Evolutionary conservation across 2,329 filamentous ascomycete genomes (phyloP), one percentile per base, ranked within the genome.

Genomic region (Ceratocystis eucalypticola): DNA sequence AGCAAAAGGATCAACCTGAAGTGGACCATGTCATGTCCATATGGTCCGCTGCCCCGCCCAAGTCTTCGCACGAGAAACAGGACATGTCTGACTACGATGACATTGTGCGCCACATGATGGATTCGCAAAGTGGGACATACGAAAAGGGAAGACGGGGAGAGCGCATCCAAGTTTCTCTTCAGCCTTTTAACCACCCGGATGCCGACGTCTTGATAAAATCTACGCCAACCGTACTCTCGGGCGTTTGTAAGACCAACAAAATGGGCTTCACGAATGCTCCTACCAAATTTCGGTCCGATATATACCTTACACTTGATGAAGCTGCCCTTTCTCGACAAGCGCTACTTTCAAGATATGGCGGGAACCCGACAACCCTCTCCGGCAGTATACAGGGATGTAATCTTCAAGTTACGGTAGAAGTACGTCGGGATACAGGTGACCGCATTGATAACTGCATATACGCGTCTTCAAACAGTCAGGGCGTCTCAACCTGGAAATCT

Each of bases 231-330:
- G 77, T 95, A 15, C 83, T 99, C 15, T 88, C 95, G 63, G 87
- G 88, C 64, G 84, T 97, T 68, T 81, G 82, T 67, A 88, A 88
- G 74, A 96, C 92, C 0, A 88, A 82, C 71, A 94, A 94, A 74
- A 92, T 97, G 74, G 94, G 92, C 1, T 97, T 99, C 74, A 90
- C 93, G 2, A 92, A 92, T 12, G 92, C 92, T 1, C 93, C 94
- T 0, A 91, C 88, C 0, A 92, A 91, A 73, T 82, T 88, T 17
- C 82, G 95, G 71, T 96, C 91, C 10, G 95, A 99, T 74, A 97
- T 99, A 63, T 99, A 99, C 73, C 76, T 99, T 57, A 96, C 91
- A 0, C 76, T 99, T 61, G 85, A 86, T 67, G 86, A 91, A 69
- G 89, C 91, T 0, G 80, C 86, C n/a, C 79, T 99, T 28, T 86